Percentiles rank a stretch among this genome's conserved stretches.
Conservation (phyloP, 179 eudicot species). For the Patellifolia procumbens region DNA sequence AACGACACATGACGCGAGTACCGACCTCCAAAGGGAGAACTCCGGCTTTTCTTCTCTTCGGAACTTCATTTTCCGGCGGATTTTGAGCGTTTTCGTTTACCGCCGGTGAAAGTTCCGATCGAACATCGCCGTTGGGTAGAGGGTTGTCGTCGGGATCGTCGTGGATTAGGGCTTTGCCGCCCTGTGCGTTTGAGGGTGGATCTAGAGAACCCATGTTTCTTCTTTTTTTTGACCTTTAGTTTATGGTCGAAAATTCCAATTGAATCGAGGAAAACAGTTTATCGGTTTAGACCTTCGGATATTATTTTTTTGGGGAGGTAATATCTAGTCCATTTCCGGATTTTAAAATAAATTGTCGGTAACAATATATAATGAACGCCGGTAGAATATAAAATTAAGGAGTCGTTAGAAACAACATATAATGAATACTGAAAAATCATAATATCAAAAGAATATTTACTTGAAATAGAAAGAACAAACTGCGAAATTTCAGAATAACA, state of each 20-base stretch:
- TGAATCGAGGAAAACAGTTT: neutral
- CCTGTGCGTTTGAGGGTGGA: slow-evolving; percentile 43
- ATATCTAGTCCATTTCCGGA: too few species aligned
- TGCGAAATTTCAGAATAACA: too few species aligned
- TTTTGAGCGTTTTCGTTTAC: slow-evolving; percentile 23
- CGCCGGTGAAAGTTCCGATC: slow-evolving; percentile 20
- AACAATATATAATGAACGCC: too few species aligned
- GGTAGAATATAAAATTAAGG: too few species aligned
- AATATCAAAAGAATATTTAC: too few species aligned
- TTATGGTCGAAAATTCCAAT: neutral
- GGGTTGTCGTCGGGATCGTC: slow-evolving; percentile 35
- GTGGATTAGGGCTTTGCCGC: slow-evolving; percentile 43
- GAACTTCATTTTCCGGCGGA: slow-evolving; percentile 35
- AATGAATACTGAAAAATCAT: too few species aligned
- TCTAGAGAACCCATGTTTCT: slow-evolving; percentile 63
- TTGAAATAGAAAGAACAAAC: too few species aligned
- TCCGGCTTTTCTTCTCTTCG: slow-evolving; percentile 41
- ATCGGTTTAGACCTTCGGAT: neutral
- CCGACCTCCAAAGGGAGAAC: slow-evolving; percentile 79
- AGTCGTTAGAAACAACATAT: too few species aligned
- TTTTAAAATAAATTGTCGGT: too few species aligned
- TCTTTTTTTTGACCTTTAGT: neutral
- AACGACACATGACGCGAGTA: slow-evolving; percentile 82
- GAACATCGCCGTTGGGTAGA: slow-evolving; percentile 20
- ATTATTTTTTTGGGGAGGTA: too few species aligned